Percentiles rank a stretch among this genome's conserved stretches.
phyloP scores from a whole-genome alignment of 768 basidiomycete species.

The Tricholoma saponaceum region DNA sequence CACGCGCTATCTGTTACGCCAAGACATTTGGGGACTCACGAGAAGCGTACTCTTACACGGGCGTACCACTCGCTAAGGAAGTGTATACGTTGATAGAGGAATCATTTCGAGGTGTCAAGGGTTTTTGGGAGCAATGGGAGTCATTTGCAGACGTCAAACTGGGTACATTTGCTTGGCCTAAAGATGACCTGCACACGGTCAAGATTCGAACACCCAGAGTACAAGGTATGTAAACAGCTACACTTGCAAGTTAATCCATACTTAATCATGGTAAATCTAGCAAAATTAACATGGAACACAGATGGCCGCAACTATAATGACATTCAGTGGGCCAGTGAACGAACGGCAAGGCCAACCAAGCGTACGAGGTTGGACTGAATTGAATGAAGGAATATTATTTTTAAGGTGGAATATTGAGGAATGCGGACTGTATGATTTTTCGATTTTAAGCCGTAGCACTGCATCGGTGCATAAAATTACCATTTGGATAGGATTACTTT shows the following conservation, averaged over 20 bases:
- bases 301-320: neutral
- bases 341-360: no score
- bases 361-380: no score
- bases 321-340: neutral
- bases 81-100: neutral
- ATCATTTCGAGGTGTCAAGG: neutral
- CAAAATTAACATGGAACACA: neutral
- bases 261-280: neutral
- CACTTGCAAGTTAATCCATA: no score
- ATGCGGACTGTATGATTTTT: no score
- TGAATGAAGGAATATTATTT: no score
- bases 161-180: neutral
- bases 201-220: neutral
- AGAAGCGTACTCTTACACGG: neutral
- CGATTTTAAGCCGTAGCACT: neutral
- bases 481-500: neutral
- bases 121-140: neutral
- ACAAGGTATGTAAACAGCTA: neutral
- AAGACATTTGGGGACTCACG: neutral
- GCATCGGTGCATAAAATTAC: neutral
- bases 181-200: neutral
- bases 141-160: neutral
- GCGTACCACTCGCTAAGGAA: neutral
- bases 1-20: neutral
- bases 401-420: no score